Evolutionary conservation across 441 rosid species (phyloP), one percentile per base, ranked within the genome.

Genomic region (Gossypium gossypioides): DNA sequence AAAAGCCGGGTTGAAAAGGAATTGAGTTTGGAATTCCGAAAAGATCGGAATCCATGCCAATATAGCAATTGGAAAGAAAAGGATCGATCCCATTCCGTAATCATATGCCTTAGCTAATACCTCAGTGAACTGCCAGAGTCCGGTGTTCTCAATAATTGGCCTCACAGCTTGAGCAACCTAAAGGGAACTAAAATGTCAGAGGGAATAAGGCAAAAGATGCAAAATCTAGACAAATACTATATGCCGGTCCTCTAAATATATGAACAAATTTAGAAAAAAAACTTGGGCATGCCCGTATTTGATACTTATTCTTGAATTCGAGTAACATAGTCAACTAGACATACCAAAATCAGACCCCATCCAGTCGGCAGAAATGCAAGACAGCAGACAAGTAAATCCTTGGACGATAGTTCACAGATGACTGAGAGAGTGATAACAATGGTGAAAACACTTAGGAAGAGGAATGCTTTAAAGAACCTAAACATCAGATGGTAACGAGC

Each of bases 331-430:
- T 25, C 51, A 19, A 16, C 13, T 37, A 37, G 57, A 51, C 84
- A 81, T 85, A 95, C 99, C 97, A 95, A 71, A 81, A 92, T 83
- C 72, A 95, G 81, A 73, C 99, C 97, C 99, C 99, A 95, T 68
- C 97, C 99, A 0, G 99, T 95, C 2, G 99, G 99, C 79, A 92
- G 70, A 77, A 95, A 95, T 2, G 97, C 99, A 46, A 95, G 83
- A 80, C 90, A 83, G 83, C 97, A 92, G 61, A 92, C 90, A 0
- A 91, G 60, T 70, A 95, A 77, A 76, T 95, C 99, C 86, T 79
- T 92, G 65, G 75, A 55, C 1, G 97, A 95, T 6, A 95, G 80
- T 71, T 95, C 74, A 37, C 97, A 95, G 68, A 88, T 67, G 72
- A 77, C 73, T 29, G 99, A 88, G 62, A 95, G 95, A 1, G 91